phyloP scores from a whole-genome alignment of 192 early-diverging fungal genomes.

The Funneliformis geosporum region DNA sequence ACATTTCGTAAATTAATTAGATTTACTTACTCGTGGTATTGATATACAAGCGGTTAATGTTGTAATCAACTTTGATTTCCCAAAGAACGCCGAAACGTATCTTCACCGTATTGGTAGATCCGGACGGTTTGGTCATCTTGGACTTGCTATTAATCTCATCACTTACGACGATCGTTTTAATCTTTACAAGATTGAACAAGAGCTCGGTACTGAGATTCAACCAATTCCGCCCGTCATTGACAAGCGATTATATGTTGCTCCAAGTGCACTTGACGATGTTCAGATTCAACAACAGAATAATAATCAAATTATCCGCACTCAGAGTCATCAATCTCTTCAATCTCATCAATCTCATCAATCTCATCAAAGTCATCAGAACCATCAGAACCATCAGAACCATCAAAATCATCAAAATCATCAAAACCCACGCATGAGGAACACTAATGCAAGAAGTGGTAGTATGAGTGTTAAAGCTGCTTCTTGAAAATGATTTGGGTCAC shows the following conservation, averaged over 20 bases:
- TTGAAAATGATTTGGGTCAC: conserved; percentile 3
- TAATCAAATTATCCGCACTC: conserved; percentile 35
- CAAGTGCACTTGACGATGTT: conserved; percentile 69
- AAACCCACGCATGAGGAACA: conserved; percentile 6
- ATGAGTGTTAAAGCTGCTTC: conserved; percentile 31
- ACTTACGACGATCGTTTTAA: conserved; percentile 98
- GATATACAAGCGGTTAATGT: conserved; percentile 99
- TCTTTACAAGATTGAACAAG: conserved; percentile 97
- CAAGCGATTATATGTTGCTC: conserved; percentile 85
- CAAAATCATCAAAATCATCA: conserved; percentile 32
- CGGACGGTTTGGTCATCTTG: conserved; percentile 94
- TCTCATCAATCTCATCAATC: conserved; percentile 47
- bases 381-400: conserved; percentile 36
- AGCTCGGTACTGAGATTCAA: conserved; percentile 97
- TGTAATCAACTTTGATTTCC: conserved; percentile 99
- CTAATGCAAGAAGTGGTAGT: conserved; percentile 16
- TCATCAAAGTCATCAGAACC: conserved; percentile 36
- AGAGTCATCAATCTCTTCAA: conserved; percentile 26
- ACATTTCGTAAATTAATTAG: conserved; percentile 47
- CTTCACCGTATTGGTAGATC: conserved; percentile 98
- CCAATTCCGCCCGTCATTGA: conserved; percentile 98
- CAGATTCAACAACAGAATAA: conserved; percentile 46
- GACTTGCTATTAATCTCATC: conserved; percentile 97
- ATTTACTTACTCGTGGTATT: conserved; percentile 96
- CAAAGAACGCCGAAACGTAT: conserved; percentile 99